These are phyloP conservation scores for Gypsophila paniculata DNA, from an alignment of 179 eudicot species.

Conservation along the genomic window DNA sequence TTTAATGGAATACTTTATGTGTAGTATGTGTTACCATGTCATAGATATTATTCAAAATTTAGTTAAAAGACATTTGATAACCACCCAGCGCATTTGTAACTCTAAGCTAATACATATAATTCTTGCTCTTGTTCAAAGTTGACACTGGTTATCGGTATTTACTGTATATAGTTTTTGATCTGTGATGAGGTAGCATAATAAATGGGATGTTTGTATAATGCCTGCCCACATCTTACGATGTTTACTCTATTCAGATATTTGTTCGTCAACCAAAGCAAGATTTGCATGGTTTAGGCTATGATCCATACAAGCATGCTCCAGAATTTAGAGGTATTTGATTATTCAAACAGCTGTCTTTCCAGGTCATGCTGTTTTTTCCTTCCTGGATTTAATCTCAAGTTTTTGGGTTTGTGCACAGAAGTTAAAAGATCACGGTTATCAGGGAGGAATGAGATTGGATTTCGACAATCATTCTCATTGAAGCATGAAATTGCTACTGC, in stretches of 20 bases:
- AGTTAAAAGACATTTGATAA: neutral
- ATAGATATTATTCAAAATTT: neutral
- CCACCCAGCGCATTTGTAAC: neutral
- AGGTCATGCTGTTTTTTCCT: neutral
- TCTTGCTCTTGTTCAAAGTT: neutral
- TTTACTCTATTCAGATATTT: constrained; percentile 47
- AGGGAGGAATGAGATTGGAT: constrained; percentile 36
- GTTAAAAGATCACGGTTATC: constrained; percentile 55
- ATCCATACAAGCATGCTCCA: constrained; percentile 89
- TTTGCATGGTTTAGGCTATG: constrained; percentile 86
- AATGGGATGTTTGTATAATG: neutral
- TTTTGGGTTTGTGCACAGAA: constrained; percentile 41
- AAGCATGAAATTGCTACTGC: constrained; percentile 48
- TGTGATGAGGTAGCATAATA: constrained; percentile 9
- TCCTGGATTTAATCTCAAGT: constrained; percentile 12
- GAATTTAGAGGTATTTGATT: constrained; percentile 78
- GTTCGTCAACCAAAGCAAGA: constrained; percentile 81
- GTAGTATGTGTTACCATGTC: neutral
- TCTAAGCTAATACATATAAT: neutral
- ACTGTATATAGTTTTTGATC: neutral
- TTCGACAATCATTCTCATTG: constrained; percentile 38
- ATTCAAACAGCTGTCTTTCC: neutral
- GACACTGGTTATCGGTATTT: neutral
- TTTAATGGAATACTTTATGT: neutral
- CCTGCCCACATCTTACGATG: constrained; percentile 1